Base-by-base conservation (phyloP, 139 green algal genomes). In the Nannochloris sp. region DNA sequence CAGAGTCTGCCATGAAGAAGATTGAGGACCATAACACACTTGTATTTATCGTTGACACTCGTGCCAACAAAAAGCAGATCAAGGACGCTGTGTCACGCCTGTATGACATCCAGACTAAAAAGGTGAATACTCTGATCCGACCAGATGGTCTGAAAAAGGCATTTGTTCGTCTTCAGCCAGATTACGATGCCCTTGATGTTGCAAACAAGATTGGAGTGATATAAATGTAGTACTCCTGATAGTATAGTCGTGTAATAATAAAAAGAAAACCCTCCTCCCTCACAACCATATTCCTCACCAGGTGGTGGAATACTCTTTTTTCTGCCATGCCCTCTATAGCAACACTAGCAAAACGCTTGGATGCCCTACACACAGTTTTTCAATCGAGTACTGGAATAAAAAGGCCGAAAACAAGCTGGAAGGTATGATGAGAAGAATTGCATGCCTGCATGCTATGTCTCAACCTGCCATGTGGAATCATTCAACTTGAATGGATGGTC, bases 21-120 rank as follows among this genome's bases (percentile, higher is more conserved):
- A 98, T 98, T 74, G 94, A 99, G 80, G 92, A 98, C 82, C 95
- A 99, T 88, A 99, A 99, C 88, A 99, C 94, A 25, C 81, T 99
- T 67, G 90, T 96, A 10, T 96, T 97, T 79, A 93, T 96, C 57
- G 88, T 96, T 56, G 91, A 97, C 63, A 62, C 84, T 33, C 76
- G 80, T 26, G 78, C 87, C 20, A 83, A 79, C 77, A 96, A 96
- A 85, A 84, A 77, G 72, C 82, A 94, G 77, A 98, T 99, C 81
- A 95, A 91, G 81, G 82, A 87, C 12, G 91, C 92, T 6, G 91
- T 99, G 30, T 70, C 69, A 37, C 70, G 75, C 53, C 85, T 99
- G 87, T 99, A 99, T 70, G 91, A 98, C 84, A 97, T 98, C 69
- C 80, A 95, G 75, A 87, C 78, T 59, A 89, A 91, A 78, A 97